These are phyloP conservation scores for Roridomyces roridus DNA, from an alignment of 768 basidiomycete genomes.

Conservation along the genomic window DNA sequence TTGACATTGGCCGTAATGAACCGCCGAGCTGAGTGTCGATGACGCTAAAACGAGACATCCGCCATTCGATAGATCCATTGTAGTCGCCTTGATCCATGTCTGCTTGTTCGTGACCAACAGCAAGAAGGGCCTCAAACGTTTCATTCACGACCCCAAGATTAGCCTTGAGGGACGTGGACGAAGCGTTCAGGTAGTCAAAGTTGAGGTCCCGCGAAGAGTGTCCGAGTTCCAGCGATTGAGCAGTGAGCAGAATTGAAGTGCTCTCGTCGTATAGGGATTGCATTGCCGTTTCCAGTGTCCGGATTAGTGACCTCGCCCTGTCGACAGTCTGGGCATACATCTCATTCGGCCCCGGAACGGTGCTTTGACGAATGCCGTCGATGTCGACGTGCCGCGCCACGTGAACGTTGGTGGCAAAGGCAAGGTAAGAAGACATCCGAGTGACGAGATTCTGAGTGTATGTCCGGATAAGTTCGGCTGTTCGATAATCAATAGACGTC, in stretches of 20 bases:
- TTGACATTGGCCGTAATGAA: constrained; percentile 42
- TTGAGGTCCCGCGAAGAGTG: constrained; percentile 37
- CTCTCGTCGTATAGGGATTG: constrained; percentile 82
- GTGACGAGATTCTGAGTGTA: constrained; percentile 58
- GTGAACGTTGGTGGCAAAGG: constrained; percentile 71
- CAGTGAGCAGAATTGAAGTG: constrained; percentile 59
- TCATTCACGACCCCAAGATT: constrained; percentile 63
- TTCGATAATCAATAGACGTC: constrained; percentile 1
- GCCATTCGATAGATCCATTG: constrained; percentile 78
- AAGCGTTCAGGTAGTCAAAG: constrained; percentile 54
- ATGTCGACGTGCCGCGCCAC: constrained; percentile 85
- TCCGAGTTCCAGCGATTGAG: constrained; percentile 55
- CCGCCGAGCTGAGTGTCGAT: constrained; percentile 57
- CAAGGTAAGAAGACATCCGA: constrained; percentile 63
- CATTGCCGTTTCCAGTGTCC: constrained; percentile 70
- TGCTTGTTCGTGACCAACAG: constrained; percentile 74
- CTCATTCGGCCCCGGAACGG: constrained; percentile 49
- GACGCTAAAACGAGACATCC: constrained; percentile 72
- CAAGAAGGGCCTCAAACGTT: constrained; percentile 65
- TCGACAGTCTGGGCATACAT: constrained; percentile 70
- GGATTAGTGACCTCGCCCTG: constrained; percentile 69
- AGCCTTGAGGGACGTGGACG: constrained; percentile 57
- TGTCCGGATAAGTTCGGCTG: constrained; percentile 42
- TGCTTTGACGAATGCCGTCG: constrained; percentile 68
- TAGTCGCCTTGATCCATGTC: constrained; percentile 74